These are phyloP conservation scores for Nannizziopsis barbatae DNA, from an alignment of 2,329 filamentous ascomycete species.

Conservation along the genomic window DNA sequence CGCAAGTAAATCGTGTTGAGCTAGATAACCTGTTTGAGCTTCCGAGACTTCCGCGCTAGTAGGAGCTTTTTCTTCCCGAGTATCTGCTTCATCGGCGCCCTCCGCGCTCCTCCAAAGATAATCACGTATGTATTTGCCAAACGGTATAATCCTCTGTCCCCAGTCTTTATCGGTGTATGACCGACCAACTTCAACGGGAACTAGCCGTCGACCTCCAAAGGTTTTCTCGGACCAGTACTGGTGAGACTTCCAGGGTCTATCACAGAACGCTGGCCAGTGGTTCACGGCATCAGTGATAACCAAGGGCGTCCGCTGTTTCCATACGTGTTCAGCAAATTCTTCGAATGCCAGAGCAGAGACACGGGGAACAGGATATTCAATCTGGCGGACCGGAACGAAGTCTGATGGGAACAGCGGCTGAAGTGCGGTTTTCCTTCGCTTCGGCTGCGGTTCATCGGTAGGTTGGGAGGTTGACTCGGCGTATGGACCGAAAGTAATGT, in stretches of 20 bases:
- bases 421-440: conserved; percentile 25
- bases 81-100: background rate
- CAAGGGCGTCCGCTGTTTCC: conserved; percentile 44
- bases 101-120: conserved; percentile 42
- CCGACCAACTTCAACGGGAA: conserved; percentile 75
- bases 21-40: conserved; percentile 60
- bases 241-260: conserved; percentile 59
- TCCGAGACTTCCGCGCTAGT: conserved; percentile 8
- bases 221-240: conserved; percentile 64
- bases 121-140: conserved; percentile 55
- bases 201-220: conserved; percentile 62
- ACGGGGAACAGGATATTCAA: conserved; percentile 31
- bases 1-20: conserved; percentile 75
- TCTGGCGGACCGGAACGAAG: conserved; percentile 24
- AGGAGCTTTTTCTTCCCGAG: background rate
- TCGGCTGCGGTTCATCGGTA: conserved; percentile 15
- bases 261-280: conserved; percentile 66
- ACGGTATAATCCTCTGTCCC: conserved; percentile 70
- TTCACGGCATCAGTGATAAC: conserved; percentile 56
- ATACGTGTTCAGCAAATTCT: conserved; percentile 52
- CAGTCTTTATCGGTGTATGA: conserved; percentile 80
- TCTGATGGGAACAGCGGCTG: conserved; percentile 25
- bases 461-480: conserved; percentile 6
- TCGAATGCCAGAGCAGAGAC: conserved; percentile 43
- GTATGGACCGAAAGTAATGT: conserved; percentile 7